Base-by-base conservation (phyloP, 306 rosid genomes). In the Lablab purpureus region DNA sequence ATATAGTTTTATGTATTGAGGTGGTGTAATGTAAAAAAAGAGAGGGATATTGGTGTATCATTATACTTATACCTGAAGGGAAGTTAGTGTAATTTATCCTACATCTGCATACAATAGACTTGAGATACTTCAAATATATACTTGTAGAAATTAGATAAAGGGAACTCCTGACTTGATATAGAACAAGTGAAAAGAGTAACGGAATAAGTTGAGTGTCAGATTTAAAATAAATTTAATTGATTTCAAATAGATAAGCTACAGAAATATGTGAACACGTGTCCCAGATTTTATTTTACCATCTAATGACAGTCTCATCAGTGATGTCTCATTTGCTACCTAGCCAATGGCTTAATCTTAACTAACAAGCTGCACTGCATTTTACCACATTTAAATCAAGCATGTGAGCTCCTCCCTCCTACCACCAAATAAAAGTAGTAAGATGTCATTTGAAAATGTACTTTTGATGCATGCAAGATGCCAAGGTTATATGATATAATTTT, bases 301-400 rank as follows among this genome's bases (percentile, higher is more conserved):
- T 4, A 36, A 49, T 12, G 58, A 55, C 54, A 14, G 10, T 46
- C 41, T 79, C 64, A 13, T 25, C 10, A 27, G 66, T 59, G 66
- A 27, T 13, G 19, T 5, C 40, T 52, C 60, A 52, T 4, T 56
- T 18, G 2, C 34, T 56, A 56, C 64, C n/a, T 59, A 59, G 18
- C 47, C n/a, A 72, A 28, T 15, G 54, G 46, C 54, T 19, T 74
- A 74, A 36, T 34, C 54, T 19, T 74, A 74, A 36, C 28, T 12
- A 14, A 21, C 67, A 25, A 43, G 36, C 10, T 56, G 46, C 9
- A 4, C 37, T 45, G 56, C 17, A 37, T 18, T 62, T 60, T 22
- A 19, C 69, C 13, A 71, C 23, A 69, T 62, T 22, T 14, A 72
- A 8, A 62, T 80, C 22, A 71, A 22, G 47, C 64, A 40, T 37